Conservation (phyloP, 1,139 yeast species). For the Barnettozyma hawaiiensis region DNA sequence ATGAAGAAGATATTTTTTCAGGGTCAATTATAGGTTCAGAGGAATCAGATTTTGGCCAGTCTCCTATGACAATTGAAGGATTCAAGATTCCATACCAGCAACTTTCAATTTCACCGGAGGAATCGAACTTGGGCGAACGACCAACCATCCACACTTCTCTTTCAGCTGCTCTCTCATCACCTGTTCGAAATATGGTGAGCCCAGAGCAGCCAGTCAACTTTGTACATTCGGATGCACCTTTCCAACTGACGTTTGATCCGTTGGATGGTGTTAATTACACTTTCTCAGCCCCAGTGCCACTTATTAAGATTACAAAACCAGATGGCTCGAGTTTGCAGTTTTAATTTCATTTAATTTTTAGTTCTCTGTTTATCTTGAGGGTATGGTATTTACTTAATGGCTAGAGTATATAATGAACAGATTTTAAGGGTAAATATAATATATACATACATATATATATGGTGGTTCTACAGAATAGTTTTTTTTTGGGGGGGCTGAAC, state of each 20-base stretch:
- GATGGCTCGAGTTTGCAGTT: neutral
- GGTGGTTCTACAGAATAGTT: too few relatives aligned
- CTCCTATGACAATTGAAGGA: neutral
- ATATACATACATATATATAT: too few relatives aligned
- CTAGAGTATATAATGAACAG: neutral
- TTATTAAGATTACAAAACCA: neutral
- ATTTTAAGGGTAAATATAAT: neutral
- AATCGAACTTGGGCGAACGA: neutral
- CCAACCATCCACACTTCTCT: neutral
- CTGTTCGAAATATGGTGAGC: neutral
- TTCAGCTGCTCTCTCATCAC: neutral
- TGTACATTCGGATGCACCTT: neutral
- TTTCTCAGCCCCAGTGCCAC: slow-evolving; percentile 6
- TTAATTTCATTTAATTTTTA: neutral
- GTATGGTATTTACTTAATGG: neutral
- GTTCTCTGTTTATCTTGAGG: neutral
- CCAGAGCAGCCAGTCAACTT: neutral
- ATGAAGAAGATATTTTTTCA: neutral
- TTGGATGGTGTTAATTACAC: slow-evolving; percentile 4
- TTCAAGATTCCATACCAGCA: neutral
- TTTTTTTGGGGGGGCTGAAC: too few relatives aligned
- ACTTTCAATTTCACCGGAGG: neutral
- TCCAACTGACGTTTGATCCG: neutral
- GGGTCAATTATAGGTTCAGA: neutral
- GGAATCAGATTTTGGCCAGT: neutral